Base-by-base conservation (phyloP, 441 rosid species). In the Melastoma candidum region DNA sequence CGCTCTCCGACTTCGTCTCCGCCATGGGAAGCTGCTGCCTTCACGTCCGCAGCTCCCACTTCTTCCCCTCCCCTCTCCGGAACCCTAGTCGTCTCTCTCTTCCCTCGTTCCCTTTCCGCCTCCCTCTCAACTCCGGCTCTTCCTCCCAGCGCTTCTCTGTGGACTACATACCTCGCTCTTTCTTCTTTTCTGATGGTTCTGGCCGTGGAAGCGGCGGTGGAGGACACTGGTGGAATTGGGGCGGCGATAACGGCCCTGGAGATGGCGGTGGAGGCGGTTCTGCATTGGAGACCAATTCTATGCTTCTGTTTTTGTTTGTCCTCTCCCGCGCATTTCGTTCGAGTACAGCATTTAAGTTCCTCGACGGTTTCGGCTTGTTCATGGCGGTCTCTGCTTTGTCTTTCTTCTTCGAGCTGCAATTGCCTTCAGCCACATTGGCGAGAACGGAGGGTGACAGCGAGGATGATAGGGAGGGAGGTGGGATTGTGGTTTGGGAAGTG, bases 401-500 rank as follows among this genome's bases (percentile, higher is more conserved):
- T 45, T 49, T 26, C 25, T 26, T 41, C 41, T 49, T 9, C 46
- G 41, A 53, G 5, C 36, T 52, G 56, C 56, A 52, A 17, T n/a
- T 52, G 7, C 56, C 56, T 12, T 27, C 43, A 5, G 14, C 36
- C 22, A 26, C 43, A 14, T 27, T 52, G 36, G 56, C 36, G 26
- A 11, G 10, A 1, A 22, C 36, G 45, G 44, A 49, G 22, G 47
- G 13, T 5, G 82, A 60, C 3, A 11, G 10, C 9, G 13, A 27
- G 26, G 44, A 41, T 11, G 47, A 22, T 5, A 81, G 58, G 11
- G 75, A 56, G 0, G 69, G 51, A 17, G 67, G 49, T 8, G 72
- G 62, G 45, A 72, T 63, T 1, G 65, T 63, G 7, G 70, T 87
- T 66, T 92, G 88, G 88, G 96, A 85, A 78, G 88, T 88, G 49